Evolutionary conservation across 345 rosid genomes (phyloP).

Genomic region (Hevea brasiliensis): DNA sequence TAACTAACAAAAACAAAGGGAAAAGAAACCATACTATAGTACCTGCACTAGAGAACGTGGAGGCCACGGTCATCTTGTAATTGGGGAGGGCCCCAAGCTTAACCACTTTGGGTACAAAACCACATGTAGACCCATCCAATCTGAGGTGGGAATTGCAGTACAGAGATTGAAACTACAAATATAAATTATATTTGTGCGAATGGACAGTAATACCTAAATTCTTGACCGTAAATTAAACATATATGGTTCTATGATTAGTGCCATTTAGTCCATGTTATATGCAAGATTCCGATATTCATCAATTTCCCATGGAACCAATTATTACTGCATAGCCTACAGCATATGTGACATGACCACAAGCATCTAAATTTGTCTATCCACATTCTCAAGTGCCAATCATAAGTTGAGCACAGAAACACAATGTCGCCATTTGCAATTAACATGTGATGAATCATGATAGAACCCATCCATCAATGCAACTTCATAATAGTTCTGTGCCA

Average conservation of each 20-base stretch:
- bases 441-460: constrained; percentile 4
- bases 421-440: background rate
- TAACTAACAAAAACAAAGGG: background rate
- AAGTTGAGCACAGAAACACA: constrained; percentile 1
- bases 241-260: constrained; percentile 21
- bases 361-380: constrained; percentile 22
- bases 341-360: constrained; percentile 15
- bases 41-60: constrained; percentile 61
- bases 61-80: constrained; percentile 50
- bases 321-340: constrained; percentile 17
- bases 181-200: constrained; percentile 7
- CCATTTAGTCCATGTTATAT: constrained; percentile 14
- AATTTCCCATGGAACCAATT: constrained; percentile 48
- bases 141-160: constrained; percentile 28
- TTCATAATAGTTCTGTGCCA: background rate
- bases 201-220: background rate
- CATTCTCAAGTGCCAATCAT: constrained; percentile 29
- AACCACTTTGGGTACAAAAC: constrained; percentile 63
- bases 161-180: constrained; percentile 10
- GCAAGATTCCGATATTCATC: constrained; percentile 22
- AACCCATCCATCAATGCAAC: constrained; percentile 3
- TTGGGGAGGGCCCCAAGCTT: constrained; percentile 52
- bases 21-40: constrained; percentile 38
- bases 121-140: constrained; percentile 46
- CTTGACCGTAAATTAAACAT: constrained; percentile 18